Conservation (phyloP, 2,329 filamentous ascomycete species). For the Talaromyces sp. region DNA sequence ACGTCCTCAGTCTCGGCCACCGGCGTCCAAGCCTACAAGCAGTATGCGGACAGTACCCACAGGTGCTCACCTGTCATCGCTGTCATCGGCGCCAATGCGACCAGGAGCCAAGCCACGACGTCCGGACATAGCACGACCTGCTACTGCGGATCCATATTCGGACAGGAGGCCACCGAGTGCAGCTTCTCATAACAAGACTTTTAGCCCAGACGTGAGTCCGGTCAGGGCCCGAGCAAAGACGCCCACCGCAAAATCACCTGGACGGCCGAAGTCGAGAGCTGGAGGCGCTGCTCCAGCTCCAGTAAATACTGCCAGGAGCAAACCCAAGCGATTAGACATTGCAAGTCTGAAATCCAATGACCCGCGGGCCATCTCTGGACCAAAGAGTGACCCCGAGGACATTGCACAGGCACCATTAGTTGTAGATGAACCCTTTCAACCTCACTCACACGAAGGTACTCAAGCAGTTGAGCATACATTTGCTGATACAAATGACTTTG, state of each 20-base stretch:
- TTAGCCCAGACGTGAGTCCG: conserved; percentile 20
- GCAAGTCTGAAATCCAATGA: conserved; percentile 24
- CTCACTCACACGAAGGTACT: background rate
- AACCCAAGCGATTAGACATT: conserved; percentile 28
- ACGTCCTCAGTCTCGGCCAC: conserved; percentile 29
- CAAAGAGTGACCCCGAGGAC: conserved; percentile 20
- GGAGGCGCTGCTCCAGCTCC: conserved; percentile 23
- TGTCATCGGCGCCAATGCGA: conserved; percentile 58
- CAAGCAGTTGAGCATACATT: background rate
- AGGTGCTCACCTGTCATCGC: conserved; percentile 30
- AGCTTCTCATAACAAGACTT: conserved; percentile 39
- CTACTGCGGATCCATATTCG: conserved; percentile 30
- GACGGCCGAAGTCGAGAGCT: conserved; percentile 28
- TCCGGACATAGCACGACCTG: conserved; percentile 31
- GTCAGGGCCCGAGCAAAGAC: conserved; percentile 25
- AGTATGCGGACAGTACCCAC: conserved; percentile 23
- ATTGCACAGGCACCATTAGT: conserved; percentile 7
- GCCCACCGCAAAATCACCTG: conserved; percentile 26
- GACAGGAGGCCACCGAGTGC: conserved; percentile 46
- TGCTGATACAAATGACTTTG: background rate
- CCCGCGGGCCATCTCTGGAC: conserved; percentile 11
- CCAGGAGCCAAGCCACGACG: conserved; percentile 34
- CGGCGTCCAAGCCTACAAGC: conserved; percentile 26
- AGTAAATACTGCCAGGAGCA: conserved; percentile 26
- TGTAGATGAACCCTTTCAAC: conserved; percentile 33